These are phyloP conservation scores for Arthrobotrys sphaeroides DNA, from an alignment of 2,329 filamentous ascomycete species.

Conservation along the genomic window DNA sequence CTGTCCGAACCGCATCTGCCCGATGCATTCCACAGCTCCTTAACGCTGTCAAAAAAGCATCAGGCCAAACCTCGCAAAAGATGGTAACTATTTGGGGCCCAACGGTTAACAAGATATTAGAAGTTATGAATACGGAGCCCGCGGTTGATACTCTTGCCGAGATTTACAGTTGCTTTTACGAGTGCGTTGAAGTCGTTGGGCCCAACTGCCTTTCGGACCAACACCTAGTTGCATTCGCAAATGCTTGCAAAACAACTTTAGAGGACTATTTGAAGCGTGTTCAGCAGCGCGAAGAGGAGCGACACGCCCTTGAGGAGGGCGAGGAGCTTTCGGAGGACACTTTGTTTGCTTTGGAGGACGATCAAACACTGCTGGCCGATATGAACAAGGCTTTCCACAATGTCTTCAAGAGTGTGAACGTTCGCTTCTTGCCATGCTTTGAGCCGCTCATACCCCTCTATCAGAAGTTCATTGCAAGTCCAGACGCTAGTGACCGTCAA, in stretches of 20 bases:
- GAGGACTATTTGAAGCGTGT: slow-evolving; percentile 94
- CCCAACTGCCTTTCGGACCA: slow-evolving; percentile 79
- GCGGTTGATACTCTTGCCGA: slow-evolving; percentile 95
- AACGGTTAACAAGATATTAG: slow-evolving; percentile 88
- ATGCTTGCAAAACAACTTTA: slow-evolving; percentile 82
- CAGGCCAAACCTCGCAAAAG: slow-evolving; percentile 80
- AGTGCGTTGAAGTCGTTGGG: slow-evolving; percentile 92
- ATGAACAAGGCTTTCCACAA: slow-evolving; percentile 99
- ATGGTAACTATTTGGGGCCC: slow-evolving; percentile 83
- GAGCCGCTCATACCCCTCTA: slow-evolving; percentile 86
- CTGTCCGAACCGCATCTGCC: slow-evolving; percentile 91
- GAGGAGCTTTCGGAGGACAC: slow-evolving; percentile 89
- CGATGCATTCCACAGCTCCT: slow-evolving; percentile 93
- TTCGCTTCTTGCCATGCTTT: slow-evolving; percentile 85
- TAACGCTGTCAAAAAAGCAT: slow-evolving; percentile 91
- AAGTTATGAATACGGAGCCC: slow-evolving; percentile 86
- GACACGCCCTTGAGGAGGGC: slow-evolving; percentile 82
- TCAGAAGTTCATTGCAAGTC: slow-evolving; percentile 80
- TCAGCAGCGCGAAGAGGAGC: slow-evolving; percentile 81
- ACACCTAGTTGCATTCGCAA: slow-evolving; percentile 88
- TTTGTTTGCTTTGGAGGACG: slow-evolving; percentile 92
- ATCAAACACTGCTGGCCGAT: slow-evolving; percentile 93
- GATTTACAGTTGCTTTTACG: slow-evolving; percentile 99
- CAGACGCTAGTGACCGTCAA: slow-evolving; percentile 89
- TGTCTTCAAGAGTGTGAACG: slow-evolving; percentile 95